Evolutionary conservation across 331 rosid genomes (phyloP).

Genomic region (Quercus lobata): DNA sequence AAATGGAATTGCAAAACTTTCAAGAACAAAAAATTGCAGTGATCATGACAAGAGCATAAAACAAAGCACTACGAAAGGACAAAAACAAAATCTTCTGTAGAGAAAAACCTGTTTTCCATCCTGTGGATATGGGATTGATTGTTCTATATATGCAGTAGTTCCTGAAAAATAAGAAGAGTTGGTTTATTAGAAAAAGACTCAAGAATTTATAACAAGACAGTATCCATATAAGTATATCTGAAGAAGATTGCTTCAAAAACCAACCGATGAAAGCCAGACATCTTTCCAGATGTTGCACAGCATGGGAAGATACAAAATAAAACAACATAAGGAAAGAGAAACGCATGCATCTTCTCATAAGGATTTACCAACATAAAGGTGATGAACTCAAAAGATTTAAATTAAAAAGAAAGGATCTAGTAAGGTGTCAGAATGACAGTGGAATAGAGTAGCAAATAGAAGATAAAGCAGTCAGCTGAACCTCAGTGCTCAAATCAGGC

Average conservation of each 20-base stretch:
- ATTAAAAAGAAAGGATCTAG: not conserved
- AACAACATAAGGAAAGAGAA: not conserved
- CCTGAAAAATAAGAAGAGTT: slow-evolving; percentile 44
- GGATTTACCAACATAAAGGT: not conserved
- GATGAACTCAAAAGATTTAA: not conserved
- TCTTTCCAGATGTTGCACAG: not conserved
- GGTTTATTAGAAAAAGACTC: slow-evolving; percentile 24
- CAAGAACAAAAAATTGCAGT: not conserved
- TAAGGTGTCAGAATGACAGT: not conserved
- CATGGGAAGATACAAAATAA: not conserved
- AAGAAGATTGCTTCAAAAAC: not conserved
- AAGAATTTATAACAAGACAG: slow-evolving; percentile 20
- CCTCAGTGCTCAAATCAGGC: not conserved
- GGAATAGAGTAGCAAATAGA: not conserved
- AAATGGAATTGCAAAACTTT: not conserved
- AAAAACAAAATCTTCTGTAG: slow-evolving; percentile 1
- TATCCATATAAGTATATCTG: not conserved
- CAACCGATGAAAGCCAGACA: not conserved
- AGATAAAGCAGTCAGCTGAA: not conserved
- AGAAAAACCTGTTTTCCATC: slow-evolving; percentile 89
- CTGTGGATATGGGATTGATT: slow-evolving; percentile 73
- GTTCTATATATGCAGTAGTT: slow-evolving; percentile 78
- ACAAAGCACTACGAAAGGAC: not conserved
- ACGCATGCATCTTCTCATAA: not conserved
- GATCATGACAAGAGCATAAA: not conserved